Evolutionary conservation across 805 yeast species (phyloP), one percentile per base, ranked within the genome.

Genomic region (Sugiyamaella lignohabitans): DNA sequence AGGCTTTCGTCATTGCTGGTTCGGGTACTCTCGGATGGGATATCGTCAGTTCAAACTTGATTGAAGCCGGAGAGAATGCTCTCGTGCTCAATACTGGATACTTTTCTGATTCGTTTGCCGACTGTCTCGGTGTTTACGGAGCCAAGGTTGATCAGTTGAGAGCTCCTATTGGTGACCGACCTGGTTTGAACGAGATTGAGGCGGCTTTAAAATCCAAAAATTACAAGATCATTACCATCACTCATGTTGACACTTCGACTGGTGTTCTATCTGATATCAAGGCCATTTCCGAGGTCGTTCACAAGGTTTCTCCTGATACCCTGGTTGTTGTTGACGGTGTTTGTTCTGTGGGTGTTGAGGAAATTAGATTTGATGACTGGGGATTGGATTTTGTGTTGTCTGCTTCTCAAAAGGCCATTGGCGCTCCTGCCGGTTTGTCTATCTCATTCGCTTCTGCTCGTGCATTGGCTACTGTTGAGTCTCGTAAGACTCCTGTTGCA

Each of bases 1-100:
- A 87, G 69, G 87, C 89, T 5, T 73, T 85, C 50, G 85, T 91
- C 14, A 62, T 91, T 48, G 75, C 93, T 2, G 98, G 97, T 38
- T 83, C 95, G 1, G 98, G 98, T 48, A 87, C 97, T 18, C 73
- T 89, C 37, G 98, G 98, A 32, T 89, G 96, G 96, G 98, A 89
- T 60, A 70, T 89, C 52, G 82, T 79, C 37, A 95, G 83, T 21
- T 75, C 95, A 29, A 89, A 91, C 67, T 72, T 88, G 55, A 59
- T 87, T 45, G 65, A 67, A 52, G 59, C 68, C 16, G 81, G 79
- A 47, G 95, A 88, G 49, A 74, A 78, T 40, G 91, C 79, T 4
- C 75, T 91, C 55, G 86, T 89, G 23, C 73, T 91, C 51, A 82
- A 93, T 47, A 88, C 98, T 10, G 98, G 98, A 3, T 89, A 62